These are phyloP conservation scores for Emergomyces africanus DNA, from an alignment of 2,329 filamentous ascomycete species.

Conservation along the genomic window DNA sequence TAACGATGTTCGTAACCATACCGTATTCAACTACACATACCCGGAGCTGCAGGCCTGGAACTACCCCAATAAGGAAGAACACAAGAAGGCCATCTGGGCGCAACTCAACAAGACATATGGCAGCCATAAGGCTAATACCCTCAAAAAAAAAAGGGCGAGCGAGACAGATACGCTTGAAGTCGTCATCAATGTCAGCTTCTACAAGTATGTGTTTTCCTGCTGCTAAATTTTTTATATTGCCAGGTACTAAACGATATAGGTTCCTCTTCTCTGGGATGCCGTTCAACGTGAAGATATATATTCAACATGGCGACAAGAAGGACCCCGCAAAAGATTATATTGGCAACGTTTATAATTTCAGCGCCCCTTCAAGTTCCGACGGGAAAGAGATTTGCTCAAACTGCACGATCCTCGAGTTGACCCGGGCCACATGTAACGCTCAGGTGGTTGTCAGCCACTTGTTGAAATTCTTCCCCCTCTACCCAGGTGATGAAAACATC, in stretches of 20 bases:
- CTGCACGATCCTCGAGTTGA: constrained; percentile 1
- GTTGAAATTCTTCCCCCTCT: constrained; percentile 1
- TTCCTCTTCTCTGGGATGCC: constrained; percentile 1
- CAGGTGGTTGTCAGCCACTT: background rate
- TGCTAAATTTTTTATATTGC: background rate
- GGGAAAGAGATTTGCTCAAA: constrained; percentile 1
- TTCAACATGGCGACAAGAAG: background rate
- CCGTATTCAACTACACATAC: constrained; percentile 1
- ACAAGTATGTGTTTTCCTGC: background rate
- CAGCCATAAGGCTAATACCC: background rate
- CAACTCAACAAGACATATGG: background rate
- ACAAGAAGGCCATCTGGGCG: background rate
- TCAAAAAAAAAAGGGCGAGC: background rate
- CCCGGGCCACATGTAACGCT: background rate
- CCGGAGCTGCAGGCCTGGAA: constrained; percentile 1
- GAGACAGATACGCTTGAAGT: background rate
- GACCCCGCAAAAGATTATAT: background rate
- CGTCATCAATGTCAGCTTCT: constrained; percentile 1
- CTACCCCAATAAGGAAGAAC: background rate
- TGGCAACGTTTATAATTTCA: background rate
- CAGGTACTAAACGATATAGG: background rate
- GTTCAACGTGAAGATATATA: background rate
- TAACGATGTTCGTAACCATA: background rate
- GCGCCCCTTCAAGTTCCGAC: background rate
- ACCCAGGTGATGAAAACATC: constrained; percentile 1